Conservation (phyloP, 2,329 filamentous ascomycete species). For the Ceratocystis ficicola region DNA sequence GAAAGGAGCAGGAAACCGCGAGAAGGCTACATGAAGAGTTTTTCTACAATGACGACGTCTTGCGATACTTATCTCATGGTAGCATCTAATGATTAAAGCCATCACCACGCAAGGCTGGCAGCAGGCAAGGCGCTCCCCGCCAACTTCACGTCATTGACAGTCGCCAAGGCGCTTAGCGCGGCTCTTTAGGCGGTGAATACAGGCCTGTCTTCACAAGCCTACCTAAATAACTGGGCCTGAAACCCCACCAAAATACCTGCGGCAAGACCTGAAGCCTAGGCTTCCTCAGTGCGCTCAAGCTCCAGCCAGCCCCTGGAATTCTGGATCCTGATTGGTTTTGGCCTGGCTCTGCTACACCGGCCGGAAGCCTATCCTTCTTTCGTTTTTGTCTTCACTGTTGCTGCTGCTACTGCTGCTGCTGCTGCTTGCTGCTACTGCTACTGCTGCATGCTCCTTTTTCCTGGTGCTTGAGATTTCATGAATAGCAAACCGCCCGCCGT, state of each 20-base stretch:
- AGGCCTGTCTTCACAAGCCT: neutral
- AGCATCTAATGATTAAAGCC: neutral
- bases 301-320: slow-evolving; percentile 15
- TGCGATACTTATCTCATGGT: slow-evolving; percentile 49
- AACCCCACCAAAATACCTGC: slow-evolving; percentile 8
- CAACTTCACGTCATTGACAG: neutral
- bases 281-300: slow-evolving; percentile 6
- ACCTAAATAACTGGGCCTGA: neutral
- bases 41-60: slow-evolving; percentile 61
- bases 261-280: slow-evolving; percentile 4
- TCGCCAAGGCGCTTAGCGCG: neutral
- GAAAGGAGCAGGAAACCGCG: slow-evolving; percentile 49
- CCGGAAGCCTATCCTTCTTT: neutral
- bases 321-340: neutral
- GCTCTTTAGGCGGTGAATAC: neutral
- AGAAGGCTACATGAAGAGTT: slow-evolving; percentile 58
- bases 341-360: neutral
- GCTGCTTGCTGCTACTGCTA: too few relatives aligned
- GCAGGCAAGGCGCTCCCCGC: too few relatives aligned
- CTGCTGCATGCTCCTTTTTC: neutral
- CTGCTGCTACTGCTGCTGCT: neutral
- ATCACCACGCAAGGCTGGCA: neutral
- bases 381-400: neutral
- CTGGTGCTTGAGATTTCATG: neutral
- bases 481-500: neutral